phyloP scores from a whole-genome alignment of 176 grass and related monocot species.

The Miscanthus lutarioriparius region DNA sequence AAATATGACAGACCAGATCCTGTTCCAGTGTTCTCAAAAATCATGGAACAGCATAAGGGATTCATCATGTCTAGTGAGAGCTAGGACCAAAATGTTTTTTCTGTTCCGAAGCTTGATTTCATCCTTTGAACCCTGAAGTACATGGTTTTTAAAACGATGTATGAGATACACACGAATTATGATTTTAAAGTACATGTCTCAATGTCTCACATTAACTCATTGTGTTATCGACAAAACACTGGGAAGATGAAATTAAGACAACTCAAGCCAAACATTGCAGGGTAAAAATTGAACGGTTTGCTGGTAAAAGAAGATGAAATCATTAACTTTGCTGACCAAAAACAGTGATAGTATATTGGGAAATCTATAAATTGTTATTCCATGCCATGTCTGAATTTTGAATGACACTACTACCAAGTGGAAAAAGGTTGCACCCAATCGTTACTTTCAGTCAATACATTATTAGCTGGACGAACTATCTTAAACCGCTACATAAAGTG shows the following conservation, averaged over 20 bases:
- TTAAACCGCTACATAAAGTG: neutral
- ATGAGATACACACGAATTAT: conserved; percentile 6
- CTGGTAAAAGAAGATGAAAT: neutral
- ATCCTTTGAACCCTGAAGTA: conserved; percentile 56
- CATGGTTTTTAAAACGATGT: conserved; percentile 20
- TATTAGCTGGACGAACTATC: neutral
- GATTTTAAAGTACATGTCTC: neutral
- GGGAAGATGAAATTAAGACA: neutral
- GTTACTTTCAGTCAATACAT: neutral
- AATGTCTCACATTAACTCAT: neutral
- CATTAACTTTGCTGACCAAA: neutral
- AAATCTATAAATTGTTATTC: neutral
- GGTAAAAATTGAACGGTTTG: neutral
- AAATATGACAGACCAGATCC: neutral
- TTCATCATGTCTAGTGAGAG: conserved; percentile 62
- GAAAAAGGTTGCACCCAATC: neutral
- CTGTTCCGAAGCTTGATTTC: conserved; percentile 38
- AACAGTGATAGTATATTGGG: neutral
- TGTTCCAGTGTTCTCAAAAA: conserved; percentile 32
- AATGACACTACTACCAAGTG: neutral
- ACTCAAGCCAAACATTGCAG: neutral
- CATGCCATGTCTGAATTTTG: conserved; percentile 20
- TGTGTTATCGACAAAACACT: neutral
- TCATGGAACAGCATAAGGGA: conserved; percentile 65
- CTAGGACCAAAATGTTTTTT: conserved; percentile 52